These are phyloP conservation scores for Odontarrhena argentea DNA, from an alignment of 345 rosid genomes.

Conservation along the genomic window DNA sequence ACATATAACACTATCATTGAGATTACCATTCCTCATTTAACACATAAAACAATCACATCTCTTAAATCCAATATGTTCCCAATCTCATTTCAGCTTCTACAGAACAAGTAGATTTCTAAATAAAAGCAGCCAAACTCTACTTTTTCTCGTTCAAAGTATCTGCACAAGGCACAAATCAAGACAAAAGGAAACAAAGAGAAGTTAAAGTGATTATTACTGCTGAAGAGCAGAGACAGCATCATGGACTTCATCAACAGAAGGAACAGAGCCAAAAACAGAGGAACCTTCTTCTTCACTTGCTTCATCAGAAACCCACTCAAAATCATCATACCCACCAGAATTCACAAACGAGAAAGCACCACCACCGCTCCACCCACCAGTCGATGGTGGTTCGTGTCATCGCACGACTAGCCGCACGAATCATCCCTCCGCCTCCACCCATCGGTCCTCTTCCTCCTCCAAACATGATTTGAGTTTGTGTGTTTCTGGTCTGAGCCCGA, in stretches of 20 bases:
- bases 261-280: slow-evolving; percentile 64
- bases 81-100: neutral
- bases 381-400: slow-evolving; percentile 51
- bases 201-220: slow-evolving; percentile 49
- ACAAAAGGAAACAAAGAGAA: neutral
- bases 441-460: slow-evolving; percentile 60
- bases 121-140: too few relatives aligned
- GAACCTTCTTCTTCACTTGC: slow-evolving; percentile 51
- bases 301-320: slow-evolving; percentile 67
- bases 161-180: neutral
- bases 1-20: neutral
- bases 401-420: slow-evolving; percentile 53
- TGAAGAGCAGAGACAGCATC: slow-evolving; percentile 75
- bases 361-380: slow-evolving; percentile 39
- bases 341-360: slow-evolving; percentile 44
- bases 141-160: slow-evolving; percentile 7
- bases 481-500: slow-evolving; percentile 15
- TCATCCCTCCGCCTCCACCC: slow-evolving; percentile 61
- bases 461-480: slow-evolving; percentile 43
- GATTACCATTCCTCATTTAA: slow-evolving; percentile 11
- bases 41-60: slow-evolving; percentile 13
- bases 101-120: slow-evolving; percentile 25
- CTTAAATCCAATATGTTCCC: neutral
- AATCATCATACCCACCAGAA: slow-evolving; percentile 53
- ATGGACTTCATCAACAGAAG: slow-evolving; percentile 85